Conservation (phyloP, 2,329 filamentous ascomycete genomes). For the Aureobasidium sp. region DNA sequence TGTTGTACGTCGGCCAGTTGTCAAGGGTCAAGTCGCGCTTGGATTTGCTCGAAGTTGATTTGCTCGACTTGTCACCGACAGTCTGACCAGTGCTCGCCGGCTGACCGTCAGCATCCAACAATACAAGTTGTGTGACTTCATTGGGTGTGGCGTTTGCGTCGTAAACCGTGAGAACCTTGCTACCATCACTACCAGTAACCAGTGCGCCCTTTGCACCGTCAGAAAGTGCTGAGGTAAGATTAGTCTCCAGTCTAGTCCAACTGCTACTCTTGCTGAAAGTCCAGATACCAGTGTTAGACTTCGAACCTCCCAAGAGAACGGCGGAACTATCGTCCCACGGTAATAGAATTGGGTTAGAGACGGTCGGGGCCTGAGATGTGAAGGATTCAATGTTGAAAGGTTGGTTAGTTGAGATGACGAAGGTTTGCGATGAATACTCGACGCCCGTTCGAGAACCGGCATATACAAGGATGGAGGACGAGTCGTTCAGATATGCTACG, state of each 20-base stretch:
- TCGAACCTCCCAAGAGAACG: conserved; percentile 65
- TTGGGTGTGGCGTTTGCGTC: conserved; percentile 70
- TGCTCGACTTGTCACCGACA: conserved; percentile 30
- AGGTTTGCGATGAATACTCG: conserved; percentile 62
- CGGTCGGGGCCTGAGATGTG: conserved; percentile 52
- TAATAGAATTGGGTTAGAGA: conserved; percentile 62
- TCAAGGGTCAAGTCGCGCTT: conserved; percentile 50
- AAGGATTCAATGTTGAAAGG: conserved; percentile 58
- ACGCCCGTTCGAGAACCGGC: conserved; percentile 61
- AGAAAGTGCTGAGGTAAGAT: conserved; percentile 43
- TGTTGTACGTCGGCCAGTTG: conserved; percentile 74
- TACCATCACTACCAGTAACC: conserved; percentile 64
- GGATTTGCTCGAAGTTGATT: conserved; percentile 28
- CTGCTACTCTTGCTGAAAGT: conserved; percentile 56
- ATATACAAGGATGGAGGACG: conserved; percentile 69
- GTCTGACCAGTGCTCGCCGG: conserved; percentile 41
- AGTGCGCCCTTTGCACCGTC: conserved; percentile 44
- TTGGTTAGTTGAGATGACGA: conserved; percentile 57
- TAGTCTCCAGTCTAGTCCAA: conserved; percentile 61
- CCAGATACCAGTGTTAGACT: conserved; percentile 59
- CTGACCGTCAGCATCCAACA: conserved; percentile 53
- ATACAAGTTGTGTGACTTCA: conserved; percentile 58
- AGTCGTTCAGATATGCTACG: conserved; percentile 62
- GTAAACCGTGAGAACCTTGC: conserved; percentile 71
- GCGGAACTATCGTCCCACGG: conserved; percentile 64